phyloP scores from a whole-genome alignment of 257 asterid genomes.

The Capsicum chinense region DNA sequence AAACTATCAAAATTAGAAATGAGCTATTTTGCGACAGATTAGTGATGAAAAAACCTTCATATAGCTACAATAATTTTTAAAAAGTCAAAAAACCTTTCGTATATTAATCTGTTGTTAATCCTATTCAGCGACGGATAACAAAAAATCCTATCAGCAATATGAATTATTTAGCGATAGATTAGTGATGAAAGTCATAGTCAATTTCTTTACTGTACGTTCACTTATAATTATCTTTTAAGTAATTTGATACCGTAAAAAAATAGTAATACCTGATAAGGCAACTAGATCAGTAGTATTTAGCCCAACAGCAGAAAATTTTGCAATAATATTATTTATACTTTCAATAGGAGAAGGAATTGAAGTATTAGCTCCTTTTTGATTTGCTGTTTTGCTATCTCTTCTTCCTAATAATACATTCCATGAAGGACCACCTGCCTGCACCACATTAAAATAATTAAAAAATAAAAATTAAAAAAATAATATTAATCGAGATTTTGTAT shows the following conservation, averaged over 20 bases:
- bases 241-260: background rate
- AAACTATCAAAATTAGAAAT: too few species aligned
- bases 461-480: background rate
- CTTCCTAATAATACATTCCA: constrained; percentile 70
- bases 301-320: constrained; percentile 63
- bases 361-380: constrained; percentile 60
- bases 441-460: background rate
- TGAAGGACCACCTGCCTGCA: constrained; percentile 71
- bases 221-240: background rate
- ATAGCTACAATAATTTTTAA: too few species aligned
- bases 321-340: constrained; percentile 49
- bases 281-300: constrained; percentile 56
- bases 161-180: too few species aligned
- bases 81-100: too few species aligned
- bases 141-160: too few species aligned
- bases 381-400: constrained; percentile 64
- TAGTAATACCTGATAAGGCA: constrained; percentile 60
- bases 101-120: background rate
- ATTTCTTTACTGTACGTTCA: too few species aligned
- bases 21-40: too few species aligned
- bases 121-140: too few species aligned
- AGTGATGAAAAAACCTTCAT: too few species aligned
- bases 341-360: constrained; percentile 63
- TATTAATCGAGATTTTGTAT: background rate
- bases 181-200: too few species aligned